Evolutionary conservation across 2,329 filamentous ascomycete genomes (phyloP).

Genomic region (Teratosphaeria pseudoeucalypti): DNA sequence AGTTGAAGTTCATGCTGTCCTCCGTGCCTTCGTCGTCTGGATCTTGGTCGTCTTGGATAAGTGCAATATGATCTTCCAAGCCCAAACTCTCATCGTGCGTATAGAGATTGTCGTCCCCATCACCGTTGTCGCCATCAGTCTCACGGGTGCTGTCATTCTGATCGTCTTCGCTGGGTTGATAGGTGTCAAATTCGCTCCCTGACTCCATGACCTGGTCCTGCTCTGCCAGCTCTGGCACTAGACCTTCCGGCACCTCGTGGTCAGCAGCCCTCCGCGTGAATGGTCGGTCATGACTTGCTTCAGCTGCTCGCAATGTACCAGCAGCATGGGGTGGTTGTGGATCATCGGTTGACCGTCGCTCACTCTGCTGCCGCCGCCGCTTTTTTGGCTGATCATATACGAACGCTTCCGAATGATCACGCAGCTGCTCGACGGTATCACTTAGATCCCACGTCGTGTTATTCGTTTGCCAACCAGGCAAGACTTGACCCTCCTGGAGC

Average conservation of each 20-base stretch:
- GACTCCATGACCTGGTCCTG: not conserved
- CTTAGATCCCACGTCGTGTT: slow-evolving; percentile 22
- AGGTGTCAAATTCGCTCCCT: not conserved
- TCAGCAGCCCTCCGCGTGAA: not conserved
- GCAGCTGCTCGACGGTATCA: slow-evolving; percentile 13
- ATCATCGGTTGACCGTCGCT: not conserved
- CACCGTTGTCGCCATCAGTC: not conserved
- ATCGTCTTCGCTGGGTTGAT: not conserved
- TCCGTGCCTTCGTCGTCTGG: slow-evolving; percentile 18
- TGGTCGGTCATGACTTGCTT: not conserved
- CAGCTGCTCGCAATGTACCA: not conserved
- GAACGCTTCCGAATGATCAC: slow-evolving; percentile 9
- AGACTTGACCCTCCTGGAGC: slow-evolving; percentile 8
- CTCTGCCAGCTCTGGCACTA: not conserved
- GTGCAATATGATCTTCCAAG: not conserved
- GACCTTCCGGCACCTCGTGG: not conserved
- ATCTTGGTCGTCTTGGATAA: slow-evolving; percentile 4
- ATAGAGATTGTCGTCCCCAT: not conserved
- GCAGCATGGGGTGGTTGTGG: not conserved
- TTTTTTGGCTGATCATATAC: not conserved
- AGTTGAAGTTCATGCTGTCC: slow-evolving; percentile 13
- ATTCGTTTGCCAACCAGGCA: slow-evolving; percentile 10
- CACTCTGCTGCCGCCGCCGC: not conserved
- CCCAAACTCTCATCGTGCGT: not conserved
- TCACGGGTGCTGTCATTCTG: not conserved